Conservation (phyloP, 495 filamentous ascomycete species). For the Penicillium egyptiacum region DNA sequence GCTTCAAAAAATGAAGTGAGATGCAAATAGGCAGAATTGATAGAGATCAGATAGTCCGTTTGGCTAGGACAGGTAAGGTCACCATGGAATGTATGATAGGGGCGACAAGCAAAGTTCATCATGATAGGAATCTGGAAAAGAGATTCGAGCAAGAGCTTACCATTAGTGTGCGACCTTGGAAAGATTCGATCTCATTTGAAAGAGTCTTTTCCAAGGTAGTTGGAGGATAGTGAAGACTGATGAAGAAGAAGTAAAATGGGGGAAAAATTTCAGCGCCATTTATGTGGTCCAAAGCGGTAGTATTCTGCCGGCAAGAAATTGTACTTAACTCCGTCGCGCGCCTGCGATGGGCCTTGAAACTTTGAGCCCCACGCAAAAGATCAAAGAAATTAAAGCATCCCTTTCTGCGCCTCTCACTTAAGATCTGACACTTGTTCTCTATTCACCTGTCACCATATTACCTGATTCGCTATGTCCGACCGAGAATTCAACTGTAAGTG, state of each 20-base stretch:
- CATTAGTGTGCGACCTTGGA: slow-evolving; percentile 32
- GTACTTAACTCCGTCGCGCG: slow-evolving; percentile 21
- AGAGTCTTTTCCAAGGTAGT: slow-evolving; percentile 15
- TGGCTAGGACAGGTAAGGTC: slow-evolving; percentile 88
- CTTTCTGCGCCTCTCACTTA: not conserved
- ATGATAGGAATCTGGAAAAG: slow-evolving; percentile 44
- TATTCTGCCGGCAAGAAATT: slow-evolving; percentile 25
- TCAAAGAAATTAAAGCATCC: slow-evolving; percentile 10
- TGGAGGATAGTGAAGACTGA: slow-evolving; percentile 11
- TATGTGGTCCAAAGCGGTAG: slow-evolving; percentile 14
- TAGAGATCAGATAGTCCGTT: slow-evolving; percentile 75
- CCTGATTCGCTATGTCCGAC: slow-evolving; percentile 70
- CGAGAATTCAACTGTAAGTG: slow-evolving; percentile 78
- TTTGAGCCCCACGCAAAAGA: slow-evolving; percentile 23
- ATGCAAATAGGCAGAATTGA: slow-evolving; percentile 17
- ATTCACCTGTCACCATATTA: slow-evolving; percentile 4
- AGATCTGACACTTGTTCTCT: slow-evolving; percentile 7
- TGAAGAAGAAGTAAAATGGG: slow-evolving; percentile 8
- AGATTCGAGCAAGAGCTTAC: slow-evolving; percentile 32
- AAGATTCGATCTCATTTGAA: slow-evolving; percentile 13
- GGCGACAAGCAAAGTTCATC: slow-evolving; percentile 92
- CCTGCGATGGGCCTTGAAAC: slow-evolving; percentile 14
- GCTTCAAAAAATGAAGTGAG: slow-evolving; percentile 15
- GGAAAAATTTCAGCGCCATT: slow-evolving; percentile 11
- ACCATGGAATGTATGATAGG: slow-evolving; percentile 87